Percentiles rank a stretch among this genome's conserved stretches.
These are phyloP conservation scores for Candida gorgasii DNA, from an alignment of 805 yeast genomes.

Conservation along the genomic window DNA sequence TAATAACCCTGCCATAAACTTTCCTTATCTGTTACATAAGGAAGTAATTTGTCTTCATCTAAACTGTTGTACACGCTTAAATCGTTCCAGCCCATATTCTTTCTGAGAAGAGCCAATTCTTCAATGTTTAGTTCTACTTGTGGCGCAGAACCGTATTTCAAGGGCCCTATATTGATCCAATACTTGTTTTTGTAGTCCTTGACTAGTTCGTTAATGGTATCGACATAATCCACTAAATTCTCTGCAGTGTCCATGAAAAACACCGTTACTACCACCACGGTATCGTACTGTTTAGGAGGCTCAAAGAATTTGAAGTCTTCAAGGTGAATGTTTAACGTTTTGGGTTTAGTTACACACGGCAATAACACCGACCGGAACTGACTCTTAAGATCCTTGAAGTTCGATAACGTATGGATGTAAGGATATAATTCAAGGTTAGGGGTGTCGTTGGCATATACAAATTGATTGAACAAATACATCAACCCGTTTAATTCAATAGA, in stretches of 20 bases:
- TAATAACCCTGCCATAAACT: slow-evolving; percentile 80
- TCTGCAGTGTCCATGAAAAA: slow-evolving; percentile 94
- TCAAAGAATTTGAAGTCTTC: slow-evolving; percentile 67
- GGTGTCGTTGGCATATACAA: slow-evolving; percentile 43
- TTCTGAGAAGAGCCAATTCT: slow-evolving; percentile 61
- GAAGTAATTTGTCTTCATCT: slow-evolving; percentile 35
- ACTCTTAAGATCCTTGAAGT: slow-evolving; percentile 49
- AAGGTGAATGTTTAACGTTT: slow-evolving; percentile 47
- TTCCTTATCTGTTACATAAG: slow-evolving; percentile 64
- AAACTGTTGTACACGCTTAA: slow-evolving; percentile 15
- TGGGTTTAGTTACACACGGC: slow-evolving; percentile 40
- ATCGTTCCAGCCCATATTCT: slow-evolving; percentile 62
- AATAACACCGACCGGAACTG: slow-evolving; percentile 51
- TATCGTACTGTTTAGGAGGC: slow-evolving; percentile 30
- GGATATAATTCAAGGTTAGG: slow-evolving; percentile 37
- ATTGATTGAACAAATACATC: slow-evolving; percentile 72
- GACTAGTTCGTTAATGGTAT: slow-evolving; percentile 48
- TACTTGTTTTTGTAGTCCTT: slow-evolving; percentile 44
- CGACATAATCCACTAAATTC: slow-evolving; percentile 73
- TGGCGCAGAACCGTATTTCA: slow-evolving; percentile 88
- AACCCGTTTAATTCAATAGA: slow-evolving; percentile 75
- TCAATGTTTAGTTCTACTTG: slow-evolving; percentile 69
- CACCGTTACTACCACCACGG: slow-evolving; percentile 61
- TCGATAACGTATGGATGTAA: slow-evolving; percentile 64
- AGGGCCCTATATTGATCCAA: slow-evolving; percentile 93